Evolutionary conservation across 1,284 basidiomycete genomes (phyloP).

Genomic region (Ganoderma meredithae): DNA sequence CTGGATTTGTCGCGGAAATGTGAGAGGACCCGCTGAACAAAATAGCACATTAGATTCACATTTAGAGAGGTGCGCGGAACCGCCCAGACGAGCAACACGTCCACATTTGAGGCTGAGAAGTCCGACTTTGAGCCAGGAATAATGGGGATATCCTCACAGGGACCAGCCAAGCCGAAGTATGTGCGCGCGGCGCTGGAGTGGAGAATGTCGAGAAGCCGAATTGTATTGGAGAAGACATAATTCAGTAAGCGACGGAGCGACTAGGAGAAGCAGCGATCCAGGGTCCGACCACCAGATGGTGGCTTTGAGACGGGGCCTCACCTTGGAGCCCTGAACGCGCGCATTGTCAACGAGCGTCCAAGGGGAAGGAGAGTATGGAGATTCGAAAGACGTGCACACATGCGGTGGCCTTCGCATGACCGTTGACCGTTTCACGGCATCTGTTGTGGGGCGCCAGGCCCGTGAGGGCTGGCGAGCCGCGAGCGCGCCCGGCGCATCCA

Average conservation of each 20-base stretch:
- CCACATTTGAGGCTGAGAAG: not conserved
- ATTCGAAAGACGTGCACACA: not conserved
- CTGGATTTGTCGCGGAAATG: not conserved
- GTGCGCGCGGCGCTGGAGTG: not conserved
- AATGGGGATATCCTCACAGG: not conserved
- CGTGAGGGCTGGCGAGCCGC: not conserved
- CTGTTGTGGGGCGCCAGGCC: not conserved
- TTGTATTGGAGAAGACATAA: not conserved
- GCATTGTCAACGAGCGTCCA: not conserved
- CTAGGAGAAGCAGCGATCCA: constrained; percentile 5
- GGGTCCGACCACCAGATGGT: not conserved
- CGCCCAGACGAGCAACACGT: not conserved
- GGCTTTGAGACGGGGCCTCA: not conserved
- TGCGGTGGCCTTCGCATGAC: not conserved
- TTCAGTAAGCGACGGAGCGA: not conserved
- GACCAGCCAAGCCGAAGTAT: not conserved
- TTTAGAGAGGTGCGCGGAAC: not conserved
- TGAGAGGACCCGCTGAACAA: not conserved
- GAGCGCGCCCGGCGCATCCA: constrained; percentile 1
- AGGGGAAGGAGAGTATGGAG: not conserved
- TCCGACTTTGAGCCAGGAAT: not conserved
- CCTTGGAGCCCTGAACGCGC: not conserved
- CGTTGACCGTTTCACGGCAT: not conserved
- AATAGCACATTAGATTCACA: not conserved
- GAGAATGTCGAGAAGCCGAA: not conserved